Base-by-base conservation (phyloP, 441 rosid species). In the Melastoma candidum region DNA sequence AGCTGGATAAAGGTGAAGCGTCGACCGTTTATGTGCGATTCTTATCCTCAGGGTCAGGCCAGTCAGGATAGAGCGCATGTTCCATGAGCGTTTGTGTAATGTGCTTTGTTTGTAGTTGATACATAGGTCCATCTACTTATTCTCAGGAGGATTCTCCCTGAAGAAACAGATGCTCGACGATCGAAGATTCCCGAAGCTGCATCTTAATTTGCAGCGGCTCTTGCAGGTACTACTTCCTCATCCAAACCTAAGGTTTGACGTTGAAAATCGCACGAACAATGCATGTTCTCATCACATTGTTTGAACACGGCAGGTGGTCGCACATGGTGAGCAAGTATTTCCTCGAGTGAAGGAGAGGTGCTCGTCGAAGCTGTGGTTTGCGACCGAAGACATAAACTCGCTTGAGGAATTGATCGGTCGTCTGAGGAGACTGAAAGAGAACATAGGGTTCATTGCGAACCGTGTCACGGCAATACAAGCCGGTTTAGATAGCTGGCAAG, bases 271-370 rank as follows among this genome's bases (percentile, higher is more conserved):
- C 22, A 17, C 22, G 22, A 17, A 17, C 22, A 17, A 17, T 17
- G 22, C 22, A 17, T 17, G 22, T 17, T 17, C 22, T 17, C 22
- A 17, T 17, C 22, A 17, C 22, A 17, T 17, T 17, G 22, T 17
- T 66, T 17, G 22, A 17, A 17, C 22, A 17, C 22, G 22, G 22
- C 22, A 93, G 99, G 96, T 83, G 62, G 83, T 89, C 58, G 92
- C 97, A 57, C 85, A 93, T 46, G 97, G 96, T 51, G 96, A 89
- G 75, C 95, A 86, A 81, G 96, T 93, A 49, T 89, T 86, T 70
- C 99, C 97, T 0, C 78, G 96, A 53, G 95, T 89, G 36, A 89
- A 83, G 60, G 97, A 93, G 48, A 89, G 79, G 68, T 84, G 95
- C 78, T 68, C 86, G 10, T 70, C 78, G 0, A 93, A 93, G 69